Percentiles rank a stretch among this genome's conserved stretches.
These are phyloP conservation scores for Metschnikowia drakensbergensis DNA, from an alignment of 805 yeast species.

Conservation along the genomic window DNA sequence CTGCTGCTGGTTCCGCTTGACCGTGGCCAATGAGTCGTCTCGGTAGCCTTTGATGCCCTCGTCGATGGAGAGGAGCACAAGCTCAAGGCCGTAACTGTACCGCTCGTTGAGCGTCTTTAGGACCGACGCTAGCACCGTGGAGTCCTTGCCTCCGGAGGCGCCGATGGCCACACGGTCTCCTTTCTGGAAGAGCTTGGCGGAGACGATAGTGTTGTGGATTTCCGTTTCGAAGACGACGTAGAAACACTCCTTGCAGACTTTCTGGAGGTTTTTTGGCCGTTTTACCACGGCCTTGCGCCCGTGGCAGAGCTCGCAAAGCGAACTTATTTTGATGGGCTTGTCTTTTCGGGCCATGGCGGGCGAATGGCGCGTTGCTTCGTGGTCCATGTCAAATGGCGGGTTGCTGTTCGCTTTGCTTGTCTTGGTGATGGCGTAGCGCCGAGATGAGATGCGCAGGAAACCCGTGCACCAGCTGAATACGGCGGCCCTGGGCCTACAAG, in stretches of 20 bases:
- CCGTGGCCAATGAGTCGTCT: constrained; percentile 96
- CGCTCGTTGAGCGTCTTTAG: constrained; percentile 84
- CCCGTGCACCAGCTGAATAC: background rate
- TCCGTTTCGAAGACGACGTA: constrained; percentile 90
- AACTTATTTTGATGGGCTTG: constrained; percentile 29
- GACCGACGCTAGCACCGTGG: constrained; percentile 89
- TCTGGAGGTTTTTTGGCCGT: constrained; percentile 88
- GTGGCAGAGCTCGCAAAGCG: constrained; percentile 80
- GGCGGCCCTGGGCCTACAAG: too few species aligned
- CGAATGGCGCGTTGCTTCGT: too few species aligned
- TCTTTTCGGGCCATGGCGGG: background rate
- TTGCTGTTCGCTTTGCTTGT: background rate
- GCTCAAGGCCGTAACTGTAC: constrained; percentile 79
- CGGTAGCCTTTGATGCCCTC: constrained; percentile 97
- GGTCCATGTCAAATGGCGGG: too few species aligned
- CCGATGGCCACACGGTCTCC: constrained; percentile 96
- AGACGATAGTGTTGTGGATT: constrained; percentile 81
- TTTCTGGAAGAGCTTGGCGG: constrained; percentile 60
- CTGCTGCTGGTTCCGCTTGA: constrained; percentile 85
- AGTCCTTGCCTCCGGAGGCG: constrained; percentile 98
- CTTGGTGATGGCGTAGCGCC: too few species aligned
- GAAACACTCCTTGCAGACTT: constrained; percentile 87
- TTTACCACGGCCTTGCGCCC: constrained; percentile 79
- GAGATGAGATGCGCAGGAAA: background rate
- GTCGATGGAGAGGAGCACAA: constrained; percentile 82